These are phyloP conservation scores for Fusarium napiforme DNA, from an alignment of 2,329 filamentous ascomycete genomes.

Conservation along the genomic window DNA sequence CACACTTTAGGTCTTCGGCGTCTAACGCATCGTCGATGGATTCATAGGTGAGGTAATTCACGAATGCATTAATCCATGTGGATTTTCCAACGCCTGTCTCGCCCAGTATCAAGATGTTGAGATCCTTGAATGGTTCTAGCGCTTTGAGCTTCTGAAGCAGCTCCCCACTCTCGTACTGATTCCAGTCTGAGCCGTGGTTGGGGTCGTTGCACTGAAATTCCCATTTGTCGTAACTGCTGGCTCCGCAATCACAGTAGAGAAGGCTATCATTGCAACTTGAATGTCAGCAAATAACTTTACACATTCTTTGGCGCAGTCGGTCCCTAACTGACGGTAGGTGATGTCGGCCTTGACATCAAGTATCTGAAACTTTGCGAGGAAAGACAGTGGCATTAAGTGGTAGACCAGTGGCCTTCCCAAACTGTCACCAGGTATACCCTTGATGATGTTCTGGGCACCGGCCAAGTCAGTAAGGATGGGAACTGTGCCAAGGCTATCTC, in stretches of 20 bases:
- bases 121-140: not conserved
- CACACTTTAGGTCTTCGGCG: not conserved
- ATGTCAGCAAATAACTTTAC: too few species aligned
- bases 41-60: not conserved
- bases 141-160: not conserved
- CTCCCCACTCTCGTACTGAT: not conserved
- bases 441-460: not conserved
- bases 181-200: not conserved
- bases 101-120: not conserved
- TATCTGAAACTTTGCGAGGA: not conserved
- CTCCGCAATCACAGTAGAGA: not conserved
- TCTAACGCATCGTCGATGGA: not conserved
- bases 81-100: slow-evolving; percentile 47
- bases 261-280: too few species aligned
- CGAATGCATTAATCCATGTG: not conserved
- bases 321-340: not conserved
- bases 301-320: not conserved
- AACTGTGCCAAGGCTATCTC: not conserved
- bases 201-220: not conserved
- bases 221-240: not conserved
- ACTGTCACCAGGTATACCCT: not conserved
- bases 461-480: not conserved
- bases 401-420: not conserved
- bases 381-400: not conserved
- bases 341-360: not conserved